A percentile compares a stretch with the other conserved stretches of the same genome.
Conservation (phyloP, 371 early-diverging fungal genomes). For the Mucor sp. region DNA sequence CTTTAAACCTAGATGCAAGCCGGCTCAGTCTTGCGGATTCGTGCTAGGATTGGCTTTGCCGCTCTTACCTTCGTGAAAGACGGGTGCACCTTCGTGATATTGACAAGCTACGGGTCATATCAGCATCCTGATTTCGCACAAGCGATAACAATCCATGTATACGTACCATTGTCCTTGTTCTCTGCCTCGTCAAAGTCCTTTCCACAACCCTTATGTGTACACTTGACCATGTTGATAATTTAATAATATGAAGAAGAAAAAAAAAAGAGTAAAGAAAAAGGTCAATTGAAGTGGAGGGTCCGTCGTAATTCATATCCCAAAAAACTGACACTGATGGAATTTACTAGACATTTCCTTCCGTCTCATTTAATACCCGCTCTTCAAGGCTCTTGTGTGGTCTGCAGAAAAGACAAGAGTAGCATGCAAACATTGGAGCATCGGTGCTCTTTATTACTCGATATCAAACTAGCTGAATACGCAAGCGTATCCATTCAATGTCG, state of each 20-base stretch:
- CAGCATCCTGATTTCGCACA: neutral
- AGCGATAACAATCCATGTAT: neutral
- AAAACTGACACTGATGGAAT: constrained; percentile 1
- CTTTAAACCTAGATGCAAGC: constrained; percentile 62
- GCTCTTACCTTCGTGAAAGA: constrained; percentile 81
- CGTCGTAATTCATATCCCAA: neutral
- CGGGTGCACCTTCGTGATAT: constrained; percentile 83
- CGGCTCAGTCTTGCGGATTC: neutral
- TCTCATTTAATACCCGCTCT: neutral
- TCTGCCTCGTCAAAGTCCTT: constrained; percentile 70
- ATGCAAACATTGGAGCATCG: too few species aligned
- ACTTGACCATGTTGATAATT: constrained; percentile 53
- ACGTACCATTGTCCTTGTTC: constrained; percentile 66
- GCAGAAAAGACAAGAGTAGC: too few species aligned
- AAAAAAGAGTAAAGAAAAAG: neutral
- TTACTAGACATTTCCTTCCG: constrained; percentile 3
- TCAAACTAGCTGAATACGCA: neutral
- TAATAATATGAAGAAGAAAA: constrained; percentile 3
- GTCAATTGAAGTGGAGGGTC: neutral
- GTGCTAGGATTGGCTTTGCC: neutral
- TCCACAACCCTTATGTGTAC: constrained; percentile 84
- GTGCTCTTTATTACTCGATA: neutral
- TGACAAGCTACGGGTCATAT: constrained; percentile 56
- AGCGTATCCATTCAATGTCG: neutral
- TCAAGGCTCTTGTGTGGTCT: neutral